Evolutionary conservation across 352 stramenopile species (phyloP), one percentile per base, ranked within the genome.

Genomic region (Peronospora belbahrii): DNA sequence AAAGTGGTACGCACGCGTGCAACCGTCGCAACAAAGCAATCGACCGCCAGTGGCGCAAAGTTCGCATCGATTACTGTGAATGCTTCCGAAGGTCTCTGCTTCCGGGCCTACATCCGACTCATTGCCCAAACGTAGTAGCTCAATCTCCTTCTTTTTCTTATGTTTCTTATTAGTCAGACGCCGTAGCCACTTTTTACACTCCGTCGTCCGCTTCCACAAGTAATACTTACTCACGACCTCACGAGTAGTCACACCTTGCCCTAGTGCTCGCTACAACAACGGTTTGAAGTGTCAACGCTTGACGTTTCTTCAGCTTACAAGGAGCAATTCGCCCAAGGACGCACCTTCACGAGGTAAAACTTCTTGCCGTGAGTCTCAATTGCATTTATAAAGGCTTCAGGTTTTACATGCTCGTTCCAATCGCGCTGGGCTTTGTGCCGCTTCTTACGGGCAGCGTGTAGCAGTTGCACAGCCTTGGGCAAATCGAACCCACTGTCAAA

Each of bases 161-260:
- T 49, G 67, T 19, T 70, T 70, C 27, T 67, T 74, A 4, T 52
- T 55, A 14, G 52, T 65, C 19, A 62, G 46, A 7, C 60, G 55
- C 24, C 65, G 68, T 10, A 56, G 61, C 74, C 74, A 88, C 14
- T 61, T 46, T 20, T 59, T 58, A 40, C 76, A 88, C 24, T 60
- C 56, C 13, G 62, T 52, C 20, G 70, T 70, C n/a, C 62, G 62
- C 38, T 88, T 88, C 74, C 74, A 88, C 27, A 67, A 35, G 43
- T 85, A 88, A 36, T 85, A 88, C 13, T 70, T 70, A 20, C 61
- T 64, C 7, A 88, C 61, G 10, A 86, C 54, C 22, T 86, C 74
- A 1, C 52, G 46, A 1, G 65, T 84, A 20, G 37, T 39, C 18
- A 65, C 40, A n/a, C 66, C 55, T 13, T 52, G 33, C 0, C 59